Base-by-base conservation (phyloP, 1,139 yeast species). In the Chernovozyma aurita region DNA sequence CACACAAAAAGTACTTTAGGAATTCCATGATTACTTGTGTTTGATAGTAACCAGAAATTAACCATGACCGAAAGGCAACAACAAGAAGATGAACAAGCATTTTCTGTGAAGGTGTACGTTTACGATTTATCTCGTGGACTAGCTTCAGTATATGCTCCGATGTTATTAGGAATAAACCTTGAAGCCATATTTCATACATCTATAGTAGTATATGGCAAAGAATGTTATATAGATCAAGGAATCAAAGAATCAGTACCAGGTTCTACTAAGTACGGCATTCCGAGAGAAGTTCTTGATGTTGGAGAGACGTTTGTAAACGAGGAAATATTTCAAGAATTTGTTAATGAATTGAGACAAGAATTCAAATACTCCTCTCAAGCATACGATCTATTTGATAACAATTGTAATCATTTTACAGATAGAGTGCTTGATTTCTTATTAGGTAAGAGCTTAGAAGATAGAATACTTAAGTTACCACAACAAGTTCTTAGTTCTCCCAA, bases 131-230 rank as follows among this genome's bases (percentile, higher is more conserved):
- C 85, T 4, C 61, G 54, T 26, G 73, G 74, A 0, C 43, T 70
- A 31, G 76, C 76, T 3, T 57, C 69, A 7, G 38, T 59, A 25
- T 64, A 69, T 42, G 62, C 78, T 5, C 69, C 65, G 5, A 62
- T 66, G 57, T 40, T 75, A 9, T 51, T 75, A 4, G 80, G 80
- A 0, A 52, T 59, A 8, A 48, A 57, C 14, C 56, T 78, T 11
- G 85, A 80, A 30, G 87, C 85, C 17, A 70, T 81, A 12, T 81
- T 80, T 66, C 88, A 81, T 51, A 80, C 87, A 0, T 69, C 80
- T 1, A 71, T 80, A 3, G 85, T 80, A 11, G 67, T 75, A 12
- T 67, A 70, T 45, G 72, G 66, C 12, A 63, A 63, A 33, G 88
- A 81, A 46, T 67, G 73, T 42, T 81, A 71, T 49, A 76, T 76